Evolutionary conservation across 1,284 basidiomycete genomes (phyloP).

Genomic region (Boletellus deceptivus): DNA sequence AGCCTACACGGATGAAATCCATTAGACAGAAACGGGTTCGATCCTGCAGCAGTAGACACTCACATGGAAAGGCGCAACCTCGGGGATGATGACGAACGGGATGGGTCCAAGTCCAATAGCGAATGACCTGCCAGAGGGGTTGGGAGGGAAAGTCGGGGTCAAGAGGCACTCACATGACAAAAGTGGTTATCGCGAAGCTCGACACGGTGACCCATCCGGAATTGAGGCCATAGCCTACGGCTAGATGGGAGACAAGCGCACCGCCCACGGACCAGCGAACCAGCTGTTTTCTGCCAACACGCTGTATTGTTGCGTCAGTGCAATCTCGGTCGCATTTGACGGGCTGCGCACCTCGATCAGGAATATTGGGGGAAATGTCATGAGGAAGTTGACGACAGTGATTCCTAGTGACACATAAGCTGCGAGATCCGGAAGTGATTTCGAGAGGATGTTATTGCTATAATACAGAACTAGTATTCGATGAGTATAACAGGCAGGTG

Average conservation of each 20-base stretch:
- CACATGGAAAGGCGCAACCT: slow-evolving; percentile 80
- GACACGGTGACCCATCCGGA: slow-evolving; percentile 57
- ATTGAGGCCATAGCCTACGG: slow-evolving; percentile 75
- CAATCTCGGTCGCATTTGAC: background rate
- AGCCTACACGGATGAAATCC: slow-evolving; percentile 46
- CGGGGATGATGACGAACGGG: slow-evolving; percentile 91
- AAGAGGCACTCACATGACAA: slow-evolving; percentile 70
- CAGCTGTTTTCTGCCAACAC: slow-evolving; percentile 61
- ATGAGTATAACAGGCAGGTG: slow-evolving; percentile 22
- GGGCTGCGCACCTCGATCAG: slow-evolving; percentile 65
- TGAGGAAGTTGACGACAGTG: slow-evolving; percentile 77
- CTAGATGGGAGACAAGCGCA: slow-evolving; percentile 63
- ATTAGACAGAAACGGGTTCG: background rate
- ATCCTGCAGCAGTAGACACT: slow-evolving; percentile 27
- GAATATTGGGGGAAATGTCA: slow-evolving; percentile 81
- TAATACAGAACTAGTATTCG: slow-evolving; percentile 77
- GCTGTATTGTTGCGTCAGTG: slow-evolving; percentile 38
- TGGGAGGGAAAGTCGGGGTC: background rate
- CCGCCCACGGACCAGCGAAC: slow-evolving; percentile 58
- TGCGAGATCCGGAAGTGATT: slow-evolving; percentile 73
- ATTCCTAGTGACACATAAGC: slow-evolving; percentile 78
- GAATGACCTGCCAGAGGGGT: slow-evolving; percentile 60
- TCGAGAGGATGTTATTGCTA: slow-evolving; percentile 82
- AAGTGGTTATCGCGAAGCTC: slow-evolving; percentile 76
- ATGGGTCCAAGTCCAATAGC: slow-evolving; percentile 89